Base-by-base conservation (phyloP, 2,329 filamentous ascomycete species). In the Delphinella strobiligena region DNA sequence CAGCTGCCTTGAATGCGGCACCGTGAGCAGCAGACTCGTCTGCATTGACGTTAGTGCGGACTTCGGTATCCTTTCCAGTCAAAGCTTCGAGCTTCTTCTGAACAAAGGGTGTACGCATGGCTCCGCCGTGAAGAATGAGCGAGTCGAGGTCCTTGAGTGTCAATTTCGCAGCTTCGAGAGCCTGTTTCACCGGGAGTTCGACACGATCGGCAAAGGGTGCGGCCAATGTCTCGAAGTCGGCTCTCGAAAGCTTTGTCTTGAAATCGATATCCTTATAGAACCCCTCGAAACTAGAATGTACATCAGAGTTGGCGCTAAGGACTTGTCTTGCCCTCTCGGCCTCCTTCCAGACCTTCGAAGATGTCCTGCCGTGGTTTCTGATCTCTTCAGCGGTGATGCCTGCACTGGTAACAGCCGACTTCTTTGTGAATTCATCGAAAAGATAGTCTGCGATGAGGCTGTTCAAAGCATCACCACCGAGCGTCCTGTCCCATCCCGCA, bases 21-120 rank as follows among this genome's bases (percentile, higher is more conserved):
- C 91, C 91, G 60, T 96, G 93, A 8, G 93, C 91, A 37, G 91
- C 91, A 17, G 91, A 82, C 63, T 98, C 91, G 54, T 98, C 91
- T 9, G 89, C 83, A 64, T 98, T 98, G 56, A 98, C 91, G 52
- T 93, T 98, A 54, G 80, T 82, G 48, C 87, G 81, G 44, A 98
- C 71, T 68, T 93, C 95, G 37, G 82, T 77, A 5, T 78, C 62
- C 14, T 72, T 74, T 29, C 84, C 82, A 37, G 79, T 74, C 32
- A 83, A 62, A 45, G 77, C 75, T 63, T 95, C 87, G 12, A 98
- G 75, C 52, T 82, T 74, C 62, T 80, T 89, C 60, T 96, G 89
- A 9, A 98, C 85, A 52, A 96, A 95, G 0, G 91, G 91, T 7
- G 89, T 96, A 45, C 91, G 78, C 34, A 86, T 80, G 33, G 80